These are phyloP conservation scores for Nigrograna mackinnonii DNA, from an alignment of 2,329 filamentous ascomycete genomes.

Conservation along the genomic window DNA sequence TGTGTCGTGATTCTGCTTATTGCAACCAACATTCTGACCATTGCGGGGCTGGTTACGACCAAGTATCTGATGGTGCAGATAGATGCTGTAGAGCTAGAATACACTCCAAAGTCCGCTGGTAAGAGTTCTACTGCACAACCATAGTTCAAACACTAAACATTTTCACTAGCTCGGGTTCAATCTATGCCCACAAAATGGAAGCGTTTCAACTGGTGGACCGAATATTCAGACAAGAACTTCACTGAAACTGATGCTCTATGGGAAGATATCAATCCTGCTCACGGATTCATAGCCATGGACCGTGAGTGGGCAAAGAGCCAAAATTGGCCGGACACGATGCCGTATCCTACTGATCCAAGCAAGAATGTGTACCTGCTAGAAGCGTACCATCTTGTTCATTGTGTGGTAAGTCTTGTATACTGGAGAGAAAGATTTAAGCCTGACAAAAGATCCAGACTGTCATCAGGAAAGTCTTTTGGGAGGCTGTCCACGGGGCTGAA, in stretches of 20 bases:
- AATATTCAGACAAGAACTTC: slow-evolving; percentile 11
- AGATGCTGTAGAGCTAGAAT: slow-evolving; percentile 3
- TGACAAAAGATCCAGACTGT: slow-evolving; percentile 2
- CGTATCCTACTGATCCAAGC: slow-evolving; percentile 10
- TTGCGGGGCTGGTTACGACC: not conserved
- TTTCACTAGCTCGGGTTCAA: not conserved
- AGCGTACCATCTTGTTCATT: slow-evolving; percentile 19
- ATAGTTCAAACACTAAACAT: not conserved
- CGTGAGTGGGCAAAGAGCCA: slow-evolving; percentile 17
- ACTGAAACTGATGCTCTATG: slow-evolving; percentile 22
- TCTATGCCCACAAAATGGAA: slow-evolving; percentile 7
- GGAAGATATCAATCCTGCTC: slow-evolving; percentile 25
- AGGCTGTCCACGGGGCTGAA: slow-evolving; percentile 2
- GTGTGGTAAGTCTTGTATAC: slow-evolving; percentile 13
- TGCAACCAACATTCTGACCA: slow-evolving; percentile 1
- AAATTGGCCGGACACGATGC: slow-evolving; percentile 21
- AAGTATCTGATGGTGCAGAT: slow-evolving; percentile 1
- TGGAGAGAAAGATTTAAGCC: not conserved
- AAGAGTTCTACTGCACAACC: not conserved
- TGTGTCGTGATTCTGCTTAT: not conserved
- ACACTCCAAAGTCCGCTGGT: slow-evolving; percentile 10
- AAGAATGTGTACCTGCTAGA: slow-evolving; percentile 20
- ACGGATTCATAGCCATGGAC: slow-evolving; percentile 31
- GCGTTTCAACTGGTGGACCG: slow-evolving; percentile 11
- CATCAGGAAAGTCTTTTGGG: slow-evolving; percentile 9